phyloP scores from a whole-genome alignment of 2,329 filamentous ascomycete genomes.

The Geoglossum cookeanum region DNA sequence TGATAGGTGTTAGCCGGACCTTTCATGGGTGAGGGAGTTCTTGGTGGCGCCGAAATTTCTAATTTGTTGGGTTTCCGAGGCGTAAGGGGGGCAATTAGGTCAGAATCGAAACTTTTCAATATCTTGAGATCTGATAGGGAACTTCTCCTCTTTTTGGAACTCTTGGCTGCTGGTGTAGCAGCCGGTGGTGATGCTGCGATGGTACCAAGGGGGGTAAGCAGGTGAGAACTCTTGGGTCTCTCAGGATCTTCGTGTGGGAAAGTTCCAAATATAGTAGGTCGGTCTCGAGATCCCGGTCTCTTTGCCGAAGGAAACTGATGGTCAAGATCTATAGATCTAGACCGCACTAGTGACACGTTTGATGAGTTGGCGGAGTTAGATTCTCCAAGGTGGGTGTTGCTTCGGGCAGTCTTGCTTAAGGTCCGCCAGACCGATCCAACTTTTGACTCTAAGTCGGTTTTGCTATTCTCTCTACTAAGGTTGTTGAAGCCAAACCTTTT shows the following conservation, averaged over 20 bases:
- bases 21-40: conserved; percentile 17
- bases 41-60: conserved; percentile 10
- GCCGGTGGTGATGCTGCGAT: background rate
- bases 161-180: conserved; percentile 16
- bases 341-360: conserved; percentile 46
- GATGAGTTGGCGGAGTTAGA: conserved; percentile 37
- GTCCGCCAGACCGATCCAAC: conserved; percentile 67
- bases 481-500: conserved; percentile 68
- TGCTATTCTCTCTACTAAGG: conserved; percentile 62
- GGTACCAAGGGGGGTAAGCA: conserved; percentile 25
- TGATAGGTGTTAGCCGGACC: conserved; percentile 8
- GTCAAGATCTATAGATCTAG: conserved; percentile 61
- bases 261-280: conserved; percentile 27
- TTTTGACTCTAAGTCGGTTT: conserved; percentile 45
- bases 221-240: conserved; percentile 7
- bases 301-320: conserved; percentile 25
- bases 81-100: conserved; percentile 25
- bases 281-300: conserved; percentile 36
- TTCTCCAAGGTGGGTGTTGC: conserved; percentile 39
- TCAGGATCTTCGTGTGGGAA: conserved; percentile 25
- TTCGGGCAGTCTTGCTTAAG: conserved; percentile 60
- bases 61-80: conserved; percentile 20
- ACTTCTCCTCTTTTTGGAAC: conserved; percentile 68
- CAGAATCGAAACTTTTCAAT: conserved; percentile 16
- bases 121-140: conserved; percentile 68